Conservation (phyloP, 1,284 basidiomycete species). For the Cryptococcus hybrid region DNA sequence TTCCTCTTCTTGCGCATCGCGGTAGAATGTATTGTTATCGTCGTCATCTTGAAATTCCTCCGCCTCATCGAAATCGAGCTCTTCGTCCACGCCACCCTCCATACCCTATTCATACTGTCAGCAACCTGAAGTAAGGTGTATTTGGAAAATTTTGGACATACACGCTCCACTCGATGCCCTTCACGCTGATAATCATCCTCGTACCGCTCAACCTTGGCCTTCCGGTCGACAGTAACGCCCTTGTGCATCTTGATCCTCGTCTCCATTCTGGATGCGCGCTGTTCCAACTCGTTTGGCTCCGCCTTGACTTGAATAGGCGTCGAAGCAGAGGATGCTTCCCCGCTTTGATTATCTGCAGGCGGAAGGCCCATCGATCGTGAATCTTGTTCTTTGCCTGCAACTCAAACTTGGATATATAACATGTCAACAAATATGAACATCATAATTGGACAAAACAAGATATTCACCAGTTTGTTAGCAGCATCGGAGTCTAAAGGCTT, state of each 20-base stretch:
- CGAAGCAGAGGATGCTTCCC: background rate
- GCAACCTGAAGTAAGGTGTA: background rate
- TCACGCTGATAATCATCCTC: slow-evolving; percentile 41
- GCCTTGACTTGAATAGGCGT: slow-evolving; percentile 14
- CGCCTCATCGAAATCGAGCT: slow-evolving; percentile 44
- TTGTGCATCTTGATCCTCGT: slow-evolving; percentile 20
- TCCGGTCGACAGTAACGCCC: slow-evolving; percentile 12
- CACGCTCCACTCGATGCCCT: slow-evolving; percentile 31
- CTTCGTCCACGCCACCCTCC: slow-evolving; percentile 44
- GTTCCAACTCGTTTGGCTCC: slow-evolving; percentile 17
- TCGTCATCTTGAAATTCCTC: slow-evolving; percentile 50
- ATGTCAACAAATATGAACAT: slow-evolving; percentile 1
- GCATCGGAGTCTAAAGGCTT: slow-evolving; percentile 41
- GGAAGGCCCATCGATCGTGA: slow-evolving; percentile 42
- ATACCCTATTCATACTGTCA: slow-evolving; percentile 25
- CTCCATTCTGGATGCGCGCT: slow-evolving; percentile 32
- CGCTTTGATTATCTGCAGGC: slow-evolving; percentile 10
- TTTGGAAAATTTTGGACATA: slow-evolving; percentile 5
- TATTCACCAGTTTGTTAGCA: slow-evolving; percentile 40
- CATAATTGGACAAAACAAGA: background rate
- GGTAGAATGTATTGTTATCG: slow-evolving; percentile 45
- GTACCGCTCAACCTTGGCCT: slow-evolving; percentile 29
- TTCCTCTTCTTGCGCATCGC: slow-evolving; percentile 42
- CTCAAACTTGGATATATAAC: slow-evolving; percentile 29
- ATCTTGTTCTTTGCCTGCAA: slow-evolving; percentile 39